These are phyloP conservation scores for Macrocybe gigantea DNA, from an alignment of 768 basidiomycete genomes.

Conservation along the genomic window DNA sequence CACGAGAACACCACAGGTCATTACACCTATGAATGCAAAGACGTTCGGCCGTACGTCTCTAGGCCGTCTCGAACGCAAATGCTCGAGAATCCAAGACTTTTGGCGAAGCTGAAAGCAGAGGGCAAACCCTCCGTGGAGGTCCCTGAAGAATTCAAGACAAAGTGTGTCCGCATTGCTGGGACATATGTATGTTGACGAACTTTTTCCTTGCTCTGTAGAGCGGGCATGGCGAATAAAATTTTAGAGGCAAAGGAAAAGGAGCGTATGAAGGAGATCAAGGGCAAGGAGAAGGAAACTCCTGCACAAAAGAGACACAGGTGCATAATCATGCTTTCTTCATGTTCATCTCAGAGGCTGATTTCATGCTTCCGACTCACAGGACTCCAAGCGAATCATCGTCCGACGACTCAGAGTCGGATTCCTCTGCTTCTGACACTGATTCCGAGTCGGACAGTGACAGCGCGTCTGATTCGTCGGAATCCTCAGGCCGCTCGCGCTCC, in stretches of 20 bases:
- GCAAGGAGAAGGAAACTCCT: constrained; percentile 30
- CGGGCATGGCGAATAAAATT: constrained; percentile 81
- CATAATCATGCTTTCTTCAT: constrained; percentile 5
- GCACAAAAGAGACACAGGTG: constrained; percentile 35
- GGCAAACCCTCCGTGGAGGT: constrained; percentile 78
- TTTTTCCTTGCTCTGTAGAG: constrained; percentile 29
- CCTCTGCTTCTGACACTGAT: constrained; percentile 29
- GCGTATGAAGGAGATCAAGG: constrained; percentile 39
- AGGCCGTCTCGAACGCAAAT: constrained; percentile 87
- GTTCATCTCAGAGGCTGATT: not conserved
- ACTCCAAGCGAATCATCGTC: constrained; percentile 15
- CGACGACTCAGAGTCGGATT: constrained; percentile 34
- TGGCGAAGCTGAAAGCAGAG: constrained; percentile 62
- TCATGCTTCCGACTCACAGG: constrained; percentile 6
- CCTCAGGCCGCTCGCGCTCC: constrained; percentile 40
- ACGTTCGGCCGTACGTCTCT: constrained; percentile 71
- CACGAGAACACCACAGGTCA: constrained; percentile 48
- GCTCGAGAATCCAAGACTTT: constrained; percentile 68
- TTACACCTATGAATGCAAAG: constrained; percentile 89
- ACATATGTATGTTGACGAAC: too few species aligned
- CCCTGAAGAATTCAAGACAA: constrained; percentile 86
- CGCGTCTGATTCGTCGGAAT: constrained; percentile 25
- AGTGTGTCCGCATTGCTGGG: constrained; percentile 37
- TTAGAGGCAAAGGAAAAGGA: constrained; percentile 80
- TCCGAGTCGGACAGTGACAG: constrained; percentile 37